Evolutionary conservation across 1,284 basidiomycete genomes (phyloP), one percentile per base, ranked within the genome.

Genomic region (Microbotryomycetes sp.): DNA sequence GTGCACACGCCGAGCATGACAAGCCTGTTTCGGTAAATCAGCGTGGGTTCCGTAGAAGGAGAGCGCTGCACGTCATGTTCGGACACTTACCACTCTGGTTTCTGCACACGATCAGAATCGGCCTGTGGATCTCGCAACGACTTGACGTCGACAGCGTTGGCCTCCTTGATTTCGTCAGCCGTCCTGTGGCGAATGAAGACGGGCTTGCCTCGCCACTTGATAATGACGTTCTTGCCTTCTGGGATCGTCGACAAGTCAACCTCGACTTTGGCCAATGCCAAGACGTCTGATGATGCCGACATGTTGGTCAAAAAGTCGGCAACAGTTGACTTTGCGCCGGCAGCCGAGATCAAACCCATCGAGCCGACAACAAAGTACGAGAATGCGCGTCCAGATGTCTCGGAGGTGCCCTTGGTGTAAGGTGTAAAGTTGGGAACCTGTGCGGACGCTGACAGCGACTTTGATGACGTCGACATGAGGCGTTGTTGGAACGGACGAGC

Each of bases 201-300:
- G 70, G 96, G 96, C 83, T 98, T 99, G 76, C 94, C 96, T 76
- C 94, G 89, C 96, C 96, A 98, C 80, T 96, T 96, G 81, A 96
- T 90, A 77, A 96, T 87, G 71, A 90, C 89, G 76, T 91, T 92
- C 70, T 94, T 93, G 78, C 96, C 96, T 82, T 97, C 91, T 41
- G 96, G 94, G 73, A 99, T 98, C 66, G 80, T 81, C 62, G 79
- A 79, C 72, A 98, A 85, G 61, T 94, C 92, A 66, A 99, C 85
- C 79, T 99, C 96, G 65, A 97, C 90, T 81, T 97, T 97, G 70
- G 96, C 96, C 69, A 98, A 83, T 55, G 96, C 96, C 71, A 98
- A 85, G 53, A 99, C 94, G 76, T 99, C 96, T 41, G 93, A 92
- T 51, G 94, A 97, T 23, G 96, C 96, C 61, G 89, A 83, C 90